Base-by-base conservation (phyloP, 805 yeast genomes). In the Grigorovia jiainica region DNA sequence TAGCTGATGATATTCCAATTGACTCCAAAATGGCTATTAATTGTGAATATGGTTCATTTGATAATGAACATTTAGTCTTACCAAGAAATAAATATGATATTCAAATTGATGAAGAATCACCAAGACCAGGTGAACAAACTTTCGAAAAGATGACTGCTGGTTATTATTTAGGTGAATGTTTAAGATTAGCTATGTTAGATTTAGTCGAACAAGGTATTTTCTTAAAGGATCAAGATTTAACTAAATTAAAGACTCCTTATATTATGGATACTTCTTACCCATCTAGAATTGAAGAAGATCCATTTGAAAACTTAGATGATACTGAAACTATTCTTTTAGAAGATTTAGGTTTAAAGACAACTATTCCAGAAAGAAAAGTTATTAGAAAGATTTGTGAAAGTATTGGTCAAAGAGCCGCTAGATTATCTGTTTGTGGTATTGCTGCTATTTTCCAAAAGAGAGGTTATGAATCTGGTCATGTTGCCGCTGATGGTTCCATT, bases 71-170 rank as follows among this genome's bases (percentile, higher is more conserved):
- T 58, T 44, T 54, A 8, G 75, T 79, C 24, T 73, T 89, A 53
- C 97, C 97, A 59, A 78, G 95, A 67, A 87, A 95, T 50, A 80
- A 81, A 61, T 89, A 79, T 63, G 97, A 89, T 63, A 59, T 79
- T 43, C 72, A 70, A 49, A 79, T 89, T 50, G 97, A 89, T 63
- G 68, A 65, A 20, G 81, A 82, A 58, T 82, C 94, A 34, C 97
- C 97, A 54, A 81, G 96, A 68, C 96, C 96, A 36, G 89, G 90
- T 49, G 95, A 89, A 70, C 97, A 89, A 67, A 59, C 87, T 40
- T 90, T 87, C 64, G 97, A 90, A 71, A 89, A 89, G 71, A 87
- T 90, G 96, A 85, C 89, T 57, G 85, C 95, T 31, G 97, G 97
- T 49, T 85, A 87, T 67, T 89, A 90, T 65, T 70, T 89, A 57